phyloP scores from a whole-genome alignment of 2,329 filamentous ascomycete genomes.

The Fusarium longipes region DNA sequence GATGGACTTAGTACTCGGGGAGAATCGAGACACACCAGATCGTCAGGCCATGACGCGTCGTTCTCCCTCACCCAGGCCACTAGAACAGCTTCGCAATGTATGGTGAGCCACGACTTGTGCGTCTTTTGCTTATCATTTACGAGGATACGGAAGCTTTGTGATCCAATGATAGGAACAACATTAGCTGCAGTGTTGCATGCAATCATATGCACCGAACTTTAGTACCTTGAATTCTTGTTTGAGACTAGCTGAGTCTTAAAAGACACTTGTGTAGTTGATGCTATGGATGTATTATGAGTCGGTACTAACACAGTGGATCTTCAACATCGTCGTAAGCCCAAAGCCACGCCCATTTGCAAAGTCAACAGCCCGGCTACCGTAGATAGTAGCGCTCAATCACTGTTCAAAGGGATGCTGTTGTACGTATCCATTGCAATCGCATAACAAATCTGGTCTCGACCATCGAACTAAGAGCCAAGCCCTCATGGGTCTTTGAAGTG shows the following conservation, averaged over 20 bases:
- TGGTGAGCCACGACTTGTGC: conserved; percentile 29
- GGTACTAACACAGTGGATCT: conserved; percentile 1
- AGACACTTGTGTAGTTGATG: conserved; percentile 3
- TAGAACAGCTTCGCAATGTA: conserved; percentile 2
- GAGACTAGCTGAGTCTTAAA: conserved; percentile 12
- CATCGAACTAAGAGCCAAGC: conserved; percentile 5
- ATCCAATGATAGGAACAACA: conserved; percentile 19
- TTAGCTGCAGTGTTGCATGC: conserved; percentile 30
- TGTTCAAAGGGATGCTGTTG: not conserved
- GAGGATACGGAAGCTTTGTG: conserved; percentile 27
- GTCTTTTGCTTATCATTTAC: conserved; percentile 28
- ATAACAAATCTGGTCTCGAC: conserved; percentile 21
- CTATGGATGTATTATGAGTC: no score
- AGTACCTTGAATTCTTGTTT: conserved; percentile 29
- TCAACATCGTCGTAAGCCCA: conserved; percentile 20
- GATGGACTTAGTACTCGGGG: conserved; percentile 1
- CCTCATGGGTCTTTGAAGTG: conserved; percentile 20
- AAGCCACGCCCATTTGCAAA: conserved; percentile 22
- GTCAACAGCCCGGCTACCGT: conserved; percentile 27
- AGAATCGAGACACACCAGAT: conserved; percentile 37
- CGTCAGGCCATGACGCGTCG: conserved; percentile 47
- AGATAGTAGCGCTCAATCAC: conserved; percentile 1
- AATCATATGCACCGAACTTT: conserved; percentile 12
- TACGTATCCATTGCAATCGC: conserved; percentile 8
- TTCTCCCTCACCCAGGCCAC: conserved; percentile 34